Evolutionary conservation across 1,284 basidiomycete genomes (phyloP), one percentile per base, ranked within the genome.

Genomic region (Boletus smithii): DNA sequence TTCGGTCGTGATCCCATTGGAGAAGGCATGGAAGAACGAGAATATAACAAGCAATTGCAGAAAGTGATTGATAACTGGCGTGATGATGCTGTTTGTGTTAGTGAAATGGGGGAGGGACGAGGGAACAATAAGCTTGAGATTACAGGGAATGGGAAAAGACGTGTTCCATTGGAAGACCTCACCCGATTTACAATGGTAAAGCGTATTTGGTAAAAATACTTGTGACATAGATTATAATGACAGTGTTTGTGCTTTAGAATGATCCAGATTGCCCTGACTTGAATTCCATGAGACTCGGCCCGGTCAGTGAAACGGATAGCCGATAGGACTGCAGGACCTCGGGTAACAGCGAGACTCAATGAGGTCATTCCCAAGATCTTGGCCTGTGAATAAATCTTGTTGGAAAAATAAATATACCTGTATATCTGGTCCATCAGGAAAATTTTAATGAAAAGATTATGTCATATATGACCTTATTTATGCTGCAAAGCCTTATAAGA

Each of bases 181-280:
- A 94, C 90, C 31, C 70, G 92, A 49, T 95, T 88, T 73, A 94
- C 91, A 18, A 95, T 95, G 92, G 87, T 94, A 31, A 95, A 95
- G 63, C 77, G 89, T 36, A 94, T 95, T 44, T 94, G 90, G 90
- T 94, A 24, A 56, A 35, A 24, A 8, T 4, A 24, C n/a, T n/a
- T n/a, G n/a, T n/a, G n/a, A 31, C 4, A 2, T 13, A 31, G 13
- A 31, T 31, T 14, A 31, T 14, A 32, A 32, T 32, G 13, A 32
- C 11, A 16, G 5, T 16, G 13, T 32, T 32, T 32, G 13, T 11
- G 13, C n/a, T 14, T 30, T 30, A n/a, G 8, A 30, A 30, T 30
- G 4, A 4, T 13, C 8, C 14, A 30, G 3, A n/a, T 10, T 30
- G 29, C 24, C 24, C 9, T 26, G 29, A n/a, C n/a, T n/a, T n/a